Evolutionary conservation across 768 basidiomycete species (phyloP), one percentile per base, ranked within the genome.

Genomic region (Russula dissimulans): DNA sequence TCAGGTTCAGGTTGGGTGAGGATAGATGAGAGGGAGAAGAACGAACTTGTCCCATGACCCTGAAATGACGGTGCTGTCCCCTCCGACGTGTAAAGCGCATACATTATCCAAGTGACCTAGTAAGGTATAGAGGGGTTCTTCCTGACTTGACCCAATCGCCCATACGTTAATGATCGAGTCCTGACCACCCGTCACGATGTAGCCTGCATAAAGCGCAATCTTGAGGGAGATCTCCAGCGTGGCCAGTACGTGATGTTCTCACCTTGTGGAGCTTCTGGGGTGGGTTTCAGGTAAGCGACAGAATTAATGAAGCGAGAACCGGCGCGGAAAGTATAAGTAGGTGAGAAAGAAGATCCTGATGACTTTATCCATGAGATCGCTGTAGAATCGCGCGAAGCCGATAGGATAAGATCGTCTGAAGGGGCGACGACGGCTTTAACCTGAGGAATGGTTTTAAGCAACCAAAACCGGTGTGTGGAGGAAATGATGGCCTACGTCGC

Each of bases 1-100:
- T 32, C 6, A 29, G 32, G 12, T 49, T 18, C 6, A 29, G 32
- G 12, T 49, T 18, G 38, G 39, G 54, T 32, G 51, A 51, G 52
- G 34, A 46, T 49, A 3, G 39, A 42, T 14, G 51, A 34, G n/a
- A 29, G 38, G 15, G 11, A 31, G 26, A 36, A 52, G 45, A 11
- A 73, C 82, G 72, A 67, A 95, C 95, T 81, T 89, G 75, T 98
- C 97, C 97, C 97, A 99, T 45, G 92, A 95, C 18, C 97, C 97
- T 8, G 91, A 95, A 59, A 97, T 84, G 61, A 98, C 86, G 52
- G 81, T 78, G 15, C 91, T 91, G 50, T 79, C 78, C 9, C 80
- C 72, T 10, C 82, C 81, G 4, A 84, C 81, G 68, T 91, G 80
- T 57, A 99, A 76, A 22, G 90, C 80, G 71, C 95, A 98, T 39